A percentile compares a stretch with the other conserved stretches of the same genome.
Evolutionary conservation across 345 rosid genomes (phyloP).

Genomic region (Moringa oleifera): DNA sequence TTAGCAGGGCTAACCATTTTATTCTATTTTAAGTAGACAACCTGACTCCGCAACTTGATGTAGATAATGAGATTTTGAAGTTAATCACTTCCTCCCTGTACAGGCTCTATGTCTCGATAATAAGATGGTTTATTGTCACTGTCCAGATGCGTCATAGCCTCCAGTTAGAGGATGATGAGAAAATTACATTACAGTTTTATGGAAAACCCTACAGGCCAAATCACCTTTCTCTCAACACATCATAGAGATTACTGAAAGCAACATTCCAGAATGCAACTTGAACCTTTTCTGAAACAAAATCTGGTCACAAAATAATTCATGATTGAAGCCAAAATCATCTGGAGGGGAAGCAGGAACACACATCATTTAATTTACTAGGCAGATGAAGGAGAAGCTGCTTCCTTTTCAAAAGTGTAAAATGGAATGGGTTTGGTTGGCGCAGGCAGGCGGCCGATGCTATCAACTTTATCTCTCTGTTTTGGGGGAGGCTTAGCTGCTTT

Average conservation of each 20-base stretch:
- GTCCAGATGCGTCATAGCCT: too few species aligned
- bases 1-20: too few species aligned
- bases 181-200: too few species aligned
- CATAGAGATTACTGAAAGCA: not conserved
- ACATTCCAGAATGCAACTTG: not conserved
- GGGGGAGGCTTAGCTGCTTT: constrained; percentile 96
- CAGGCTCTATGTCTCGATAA: too few species aligned
- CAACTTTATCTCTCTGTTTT: constrained; percentile 76
- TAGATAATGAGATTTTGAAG: too few species aligned
- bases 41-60: too few species aligned
- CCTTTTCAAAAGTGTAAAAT: constrained; percentile 37
- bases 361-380: constrained; percentile 11
- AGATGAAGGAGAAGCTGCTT: constrained; percentile 28
- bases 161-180: too few species aligned
- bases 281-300: not conserved
- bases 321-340: constrained; percentile 7
- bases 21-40: too few species aligned
- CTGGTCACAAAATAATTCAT: not conserved
- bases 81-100: too few species aligned
- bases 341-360: not conserved
- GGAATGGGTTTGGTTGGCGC: constrained; percentile 86
- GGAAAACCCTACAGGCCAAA: too few species aligned
- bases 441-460: constrained; percentile 90
- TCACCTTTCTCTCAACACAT: not conserved
- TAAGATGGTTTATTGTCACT: too few species aligned